Base-by-base conservation (phyloP, 257 asterid species). In the Gardenia jasminoides region DNA sequence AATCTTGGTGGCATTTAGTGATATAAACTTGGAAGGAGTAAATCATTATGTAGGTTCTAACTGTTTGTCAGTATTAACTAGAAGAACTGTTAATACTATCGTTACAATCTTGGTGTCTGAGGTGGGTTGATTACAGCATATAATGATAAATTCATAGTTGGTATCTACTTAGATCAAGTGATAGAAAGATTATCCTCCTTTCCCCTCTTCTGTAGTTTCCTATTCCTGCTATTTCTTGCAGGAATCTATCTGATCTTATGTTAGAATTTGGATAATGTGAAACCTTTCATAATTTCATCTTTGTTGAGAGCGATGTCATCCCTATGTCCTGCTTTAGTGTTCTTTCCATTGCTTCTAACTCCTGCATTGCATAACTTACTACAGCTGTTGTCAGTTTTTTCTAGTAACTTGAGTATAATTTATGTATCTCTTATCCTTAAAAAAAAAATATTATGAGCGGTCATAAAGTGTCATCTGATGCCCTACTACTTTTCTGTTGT, bases 401-500 rank as follows among this genome's bases (percentile, higher is more conserved):
- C 44, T 36, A 24, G 39, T 56, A 10, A 8, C 39, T 66, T 6
- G 10, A 31, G 75, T 7, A 65, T 6, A 31, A 26, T 70, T 20
- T 8, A 12, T 22, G 30, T 48, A 61, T 17, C 8, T 75, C 13
- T 1, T 9, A 20, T 24, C 33, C 13, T 26, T 54, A 74, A 12
- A 39, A 28, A 58, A 74, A 70, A 54, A 39, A 10, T 41, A 31
- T 17, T 0, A 36, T 28, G 16, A 39, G 7, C 30, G 24, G 15
- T 13, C 43, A 24, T 58, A n/a, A 50, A 48, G 28, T 39, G 59
- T 44, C 4, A 77, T 67, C 33, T 80, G 47, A 17, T 72, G 56
- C 36, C 30, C 8, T 41, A 31, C 39, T 75, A 10, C 22, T n/a
- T 80, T 72, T 70, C 65, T 81, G 64, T 79, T 72, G 76, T 76